Base-by-base conservation (phyloP, 371 early-diverging fungal species). In the Apophysomyces ossiformis region DNA sequence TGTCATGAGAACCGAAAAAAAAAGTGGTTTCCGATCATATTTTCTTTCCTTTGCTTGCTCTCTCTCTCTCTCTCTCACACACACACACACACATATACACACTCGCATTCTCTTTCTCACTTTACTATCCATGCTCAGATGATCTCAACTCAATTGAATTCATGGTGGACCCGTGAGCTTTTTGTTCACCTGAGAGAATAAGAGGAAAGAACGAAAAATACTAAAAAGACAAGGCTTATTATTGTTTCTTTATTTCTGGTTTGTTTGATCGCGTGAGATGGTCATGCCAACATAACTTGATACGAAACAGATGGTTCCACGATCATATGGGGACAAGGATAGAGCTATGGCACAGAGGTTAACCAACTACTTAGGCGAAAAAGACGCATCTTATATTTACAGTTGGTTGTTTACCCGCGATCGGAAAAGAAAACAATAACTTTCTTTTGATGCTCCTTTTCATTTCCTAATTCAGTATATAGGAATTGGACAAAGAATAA, bases 231-330 rank as follows among this genome's bases (percentile, higher is more conserved):
- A 47, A n/a, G 18, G 16, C 1, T 47, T n/a, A 21, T 50, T 7
- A 50, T 26, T 26, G 32, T 26, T n/a, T 18, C 16, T 43, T 43
- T 43, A 12, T 45, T 45, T 13, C 46, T 18, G 16, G 13, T 50
- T 21, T 50, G 54, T 50, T 50, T 50, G 54, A 50, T 50, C 54
- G 54, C 54, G 54, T 50, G 54, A 50, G 54, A 50, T 50, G 54
- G 54, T 50, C 54, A 50, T 50, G 54, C 54, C 16, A 21, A 47
- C n/a, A 50, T 50, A 50, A 50, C 54, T 50, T 50, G 54, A 50
- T 16, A 50, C 54, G 21, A 21, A 45, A 21, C 9, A 50, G 21
- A 50, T 21, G 21, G 21, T 50, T 50, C 54, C 54, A 50, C 54
- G 54, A 50, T 50, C 54, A 50, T 50, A 50, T 21, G 54, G 21